Evolutionary conservation across 768 basidiomycete genomes (phyloP).

Genomic region (Calvatia gigantea): DNA sequence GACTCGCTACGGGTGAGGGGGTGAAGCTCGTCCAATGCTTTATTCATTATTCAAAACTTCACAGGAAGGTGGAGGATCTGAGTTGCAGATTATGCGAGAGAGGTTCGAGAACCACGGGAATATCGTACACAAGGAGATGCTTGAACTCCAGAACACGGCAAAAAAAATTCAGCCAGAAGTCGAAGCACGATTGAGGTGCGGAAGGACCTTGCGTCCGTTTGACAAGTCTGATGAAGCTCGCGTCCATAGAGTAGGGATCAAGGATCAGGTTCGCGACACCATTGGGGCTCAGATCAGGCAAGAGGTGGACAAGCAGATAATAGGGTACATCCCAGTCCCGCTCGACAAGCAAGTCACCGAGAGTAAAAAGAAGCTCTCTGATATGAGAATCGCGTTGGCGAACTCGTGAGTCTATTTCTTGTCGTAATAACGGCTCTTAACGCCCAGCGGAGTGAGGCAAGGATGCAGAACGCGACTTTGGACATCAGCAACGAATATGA

Average conservation of each 20-base stretch:
- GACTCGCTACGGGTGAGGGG: background rate
- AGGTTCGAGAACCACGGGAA: constrained; percentile 19
- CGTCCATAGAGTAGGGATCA: constrained; percentile 28
- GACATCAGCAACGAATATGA: constrained; percentile 39
- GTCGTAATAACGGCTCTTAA: background rate
- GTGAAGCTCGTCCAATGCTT: background rate
- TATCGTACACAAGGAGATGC: constrained; percentile 14
- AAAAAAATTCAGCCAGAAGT: constrained; percentile 14
- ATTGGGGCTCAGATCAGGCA: constrained; percentile 39
- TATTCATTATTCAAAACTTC: background rate
- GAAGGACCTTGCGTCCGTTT: background rate
- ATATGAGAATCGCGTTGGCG: constrained; percentile 38
- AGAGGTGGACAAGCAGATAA: constrained; percentile 47
- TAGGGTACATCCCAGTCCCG: constrained; percentile 43
- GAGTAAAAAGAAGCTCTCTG: constrained; percentile 38
- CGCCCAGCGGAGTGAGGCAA: constrained; percentile 36
- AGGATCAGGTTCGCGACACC: constrained; percentile 36
- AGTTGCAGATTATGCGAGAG: constrained; percentile 18
- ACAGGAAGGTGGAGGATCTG: constrained; percentile 14
- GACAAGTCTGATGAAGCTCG: background rate
- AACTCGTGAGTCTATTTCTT: constrained; percentile 47
- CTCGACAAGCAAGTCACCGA: constrained; percentile 42
- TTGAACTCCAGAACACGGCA: constrained; percentile 17
- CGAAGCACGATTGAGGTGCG: constrained; percentile 17
- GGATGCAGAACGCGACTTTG: constrained; percentile 44